Evolutionary conservation across 2,329 filamentous ascomycete species (phyloP), one percentile per base, ranked within the genome.

Genomic region (Cercospora sp.): DNA sequence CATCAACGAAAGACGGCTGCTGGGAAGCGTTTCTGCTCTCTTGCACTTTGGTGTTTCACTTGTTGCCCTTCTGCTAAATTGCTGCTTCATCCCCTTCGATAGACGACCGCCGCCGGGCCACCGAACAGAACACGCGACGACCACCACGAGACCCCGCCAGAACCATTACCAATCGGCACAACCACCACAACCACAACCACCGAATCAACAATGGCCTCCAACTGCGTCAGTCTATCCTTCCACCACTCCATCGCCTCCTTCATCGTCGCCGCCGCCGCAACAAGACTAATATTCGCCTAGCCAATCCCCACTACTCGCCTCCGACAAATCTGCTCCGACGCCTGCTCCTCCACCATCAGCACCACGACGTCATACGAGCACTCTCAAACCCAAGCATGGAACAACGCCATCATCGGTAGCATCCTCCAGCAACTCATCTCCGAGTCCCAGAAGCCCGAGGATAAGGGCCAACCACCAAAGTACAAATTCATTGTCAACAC

Each of bases 401-500:
- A 98, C 84, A 91, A 91, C 36, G 84, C 86, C 72, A 98, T 99
- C 80, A 97, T 98, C 80, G 92, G 90, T 83, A 87, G 85, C 65
- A 91, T 94, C 79, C 89, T 95, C 72, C 89, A 91, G 77, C 86
- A 89, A 63, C 85, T 94, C 72, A 92, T 94, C 80, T 89, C 90
- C 73, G 91, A 94, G 64, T 73, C 75, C 78, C 69, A 67, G 31
- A 57, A 53, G 31, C 55, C 66, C 23, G 42, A 63, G 18, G 60
- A 63, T 9, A 58, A 53, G 48, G 83, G 84, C 69, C 81, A 84
- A 30, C 83, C 87, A 28, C 90, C 91, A 5, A 73, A 75, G 63
- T 97, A 90, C 87, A 98, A 98, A 82, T 98, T 94, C 83, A 92
- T 93, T 74, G 93, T 96, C 83, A 98, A 97, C 86, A 96, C 92